Evolutionary conservation across 2,329 filamentous ascomycete species (phyloP).

Genomic region (Neonectria magnoliae): DNA sequence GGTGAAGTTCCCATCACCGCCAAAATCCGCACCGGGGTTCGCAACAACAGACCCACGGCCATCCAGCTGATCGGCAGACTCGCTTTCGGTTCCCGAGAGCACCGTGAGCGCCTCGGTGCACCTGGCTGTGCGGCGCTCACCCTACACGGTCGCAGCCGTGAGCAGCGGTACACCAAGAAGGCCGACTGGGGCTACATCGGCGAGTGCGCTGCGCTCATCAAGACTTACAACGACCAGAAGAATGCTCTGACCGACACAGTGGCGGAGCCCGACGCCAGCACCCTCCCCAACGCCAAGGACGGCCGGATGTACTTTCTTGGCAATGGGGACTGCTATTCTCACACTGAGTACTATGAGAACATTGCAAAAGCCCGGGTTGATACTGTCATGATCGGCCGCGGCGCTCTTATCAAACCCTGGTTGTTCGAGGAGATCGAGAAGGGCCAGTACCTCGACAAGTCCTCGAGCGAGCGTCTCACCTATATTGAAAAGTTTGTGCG

Average conservation of each 20-base stretch:
- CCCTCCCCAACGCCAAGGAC: slow-evolving; percentile 71
- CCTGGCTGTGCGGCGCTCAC: slow-evolving; percentile 95
- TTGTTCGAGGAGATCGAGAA: slow-evolving; percentile 95
- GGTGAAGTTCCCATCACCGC: slow-evolving; percentile 91
- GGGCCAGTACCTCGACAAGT: slow-evolving; percentile 96
- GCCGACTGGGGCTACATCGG: slow-evolving; percentile 98
- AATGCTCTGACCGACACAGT: slow-evolving; percentile 78
- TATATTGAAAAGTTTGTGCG: slow-evolving; percentile 91
- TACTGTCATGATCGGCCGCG: slow-evolving; percentile 96
- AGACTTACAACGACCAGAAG: slow-evolving; percentile 77
- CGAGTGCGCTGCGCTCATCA: slow-evolving; percentile 86
- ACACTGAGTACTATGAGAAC: slow-evolving; percentile 84
- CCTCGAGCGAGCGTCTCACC: slow-evolving; percentile 82
- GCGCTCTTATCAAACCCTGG: slow-evolving; percentile 97
- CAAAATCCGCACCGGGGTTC: slow-evolving; percentile 93
- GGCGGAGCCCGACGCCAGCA: slow-evolving; percentile 78
- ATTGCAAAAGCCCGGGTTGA: slow-evolving; percentile 84
- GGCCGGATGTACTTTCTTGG: slow-evolving; percentile 89
- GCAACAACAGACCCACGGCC: slow-evolving; percentile 80
- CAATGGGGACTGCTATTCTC: slow-evolving; percentile 96
- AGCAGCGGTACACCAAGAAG: slow-evolving; percentile 90
- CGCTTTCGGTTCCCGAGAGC: slow-evolving; percentile 80
- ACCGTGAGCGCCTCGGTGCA: slow-evolving; percentile 74
- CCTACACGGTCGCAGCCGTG: slow-evolving; percentile 89
- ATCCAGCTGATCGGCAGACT: slow-evolving; percentile 84